A percentile compares a stretch with the other conserved stretches of the same genome.
Evolutionary conservation across 2,329 filamentous ascomycete species (phyloP).

Genomic region (Laburnicola sp.): DNA sequence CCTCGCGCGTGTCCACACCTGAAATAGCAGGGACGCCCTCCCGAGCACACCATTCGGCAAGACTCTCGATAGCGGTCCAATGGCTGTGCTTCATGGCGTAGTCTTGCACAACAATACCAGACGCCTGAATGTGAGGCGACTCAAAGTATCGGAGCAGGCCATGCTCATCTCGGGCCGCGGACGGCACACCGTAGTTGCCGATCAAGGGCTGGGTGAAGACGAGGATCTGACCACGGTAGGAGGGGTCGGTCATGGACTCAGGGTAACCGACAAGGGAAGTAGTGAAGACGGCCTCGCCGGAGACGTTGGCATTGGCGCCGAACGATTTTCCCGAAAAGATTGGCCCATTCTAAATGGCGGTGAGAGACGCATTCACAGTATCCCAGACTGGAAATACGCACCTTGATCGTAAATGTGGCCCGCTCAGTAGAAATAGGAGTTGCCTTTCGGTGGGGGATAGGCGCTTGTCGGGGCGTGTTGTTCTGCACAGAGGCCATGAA

Average conservation of each 20-base stretch:
- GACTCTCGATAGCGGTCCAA: slow-evolving; percentile 95
- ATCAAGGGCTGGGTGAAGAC: slow-evolving; percentile 98
- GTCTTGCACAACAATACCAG: slow-evolving; percentile 93
- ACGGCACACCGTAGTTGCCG: slow-evolving; percentile 97
- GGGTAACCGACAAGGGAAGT: slow-evolving; percentile 97
- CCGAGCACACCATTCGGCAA: slow-evolving; percentile 91
- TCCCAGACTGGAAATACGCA: slow-evolving; percentile 49
- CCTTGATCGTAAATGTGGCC: slow-evolving; percentile 93
- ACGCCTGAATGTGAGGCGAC: slow-evolving; percentile 95
- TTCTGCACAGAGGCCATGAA: slow-evolving; percentile 68
- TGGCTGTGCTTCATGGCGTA: slow-evolving; percentile 94
- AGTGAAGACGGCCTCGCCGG: slow-evolving; percentile 97
- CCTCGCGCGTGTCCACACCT: slow-evolving; percentile 93
- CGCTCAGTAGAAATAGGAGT: slow-evolving; percentile 73
- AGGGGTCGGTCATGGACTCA: slow-evolving; percentile 76
- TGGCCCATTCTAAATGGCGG: slow-evolving; percentile 72
- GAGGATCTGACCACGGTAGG: slow-evolving; percentile 84
- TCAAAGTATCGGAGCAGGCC: slow-evolving; percentile 98
- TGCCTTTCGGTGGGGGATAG: slow-evolving; percentile 59
- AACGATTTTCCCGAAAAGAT: slow-evolving; percentile 97
- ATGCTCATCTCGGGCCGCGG: slow-evolving; percentile 78
- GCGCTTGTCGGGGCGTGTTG: slow-evolving; percentile 71
- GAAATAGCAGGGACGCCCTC: slow-evolving; percentile 96
- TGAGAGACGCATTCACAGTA: slow-evolving; percentile 35
- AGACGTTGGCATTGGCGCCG: slow-evolving; percentile 94